These are phyloP conservation scores for Acer yangbiense DNA, from an alignment of 345 rosid genomes.

Conservation along the genomic window DNA sequence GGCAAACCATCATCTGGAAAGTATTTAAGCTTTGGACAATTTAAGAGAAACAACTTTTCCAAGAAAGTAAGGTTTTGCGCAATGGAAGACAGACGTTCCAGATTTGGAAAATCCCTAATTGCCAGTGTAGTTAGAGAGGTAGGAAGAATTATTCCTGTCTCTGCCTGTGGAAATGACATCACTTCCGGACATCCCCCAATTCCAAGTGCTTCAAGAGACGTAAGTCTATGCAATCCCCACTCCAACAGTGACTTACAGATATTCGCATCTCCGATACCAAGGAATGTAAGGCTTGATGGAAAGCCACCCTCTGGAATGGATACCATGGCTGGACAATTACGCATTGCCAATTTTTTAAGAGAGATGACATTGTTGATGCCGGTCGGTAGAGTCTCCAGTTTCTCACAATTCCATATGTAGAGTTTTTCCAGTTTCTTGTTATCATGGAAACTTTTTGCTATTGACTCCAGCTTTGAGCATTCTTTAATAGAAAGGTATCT, in stretches of 20 bases:
- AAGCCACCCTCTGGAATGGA: conserved; percentile 13
- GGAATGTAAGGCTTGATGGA: conserved; percentile 5
- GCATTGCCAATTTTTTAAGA: background rate
- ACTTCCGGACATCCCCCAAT: conserved; percentile 14
- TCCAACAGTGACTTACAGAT: conserved; percentile 3
- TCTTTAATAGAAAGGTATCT: background rate
- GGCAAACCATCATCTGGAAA: conserved; percentile 9
- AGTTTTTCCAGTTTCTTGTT: conserved; percentile 1
- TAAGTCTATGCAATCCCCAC: conserved; percentile 30
- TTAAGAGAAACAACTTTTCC: background rate
- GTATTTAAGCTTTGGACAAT: conserved; percentile 17
- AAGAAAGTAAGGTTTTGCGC: conserved; percentile 18
- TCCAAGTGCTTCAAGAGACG: conserved; percentile 7
- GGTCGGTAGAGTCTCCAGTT: background rate
- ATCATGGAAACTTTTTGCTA: conserved; percentile 5
- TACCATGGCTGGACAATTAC: background rate
- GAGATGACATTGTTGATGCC: conserved; percentile 11
- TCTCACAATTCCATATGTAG: background rate
- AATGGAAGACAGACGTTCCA: conserved; percentile 11
- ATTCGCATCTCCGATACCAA: no score
- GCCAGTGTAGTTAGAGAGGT: conserved; percentile 6
- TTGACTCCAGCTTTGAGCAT: conserved; percentile 8
- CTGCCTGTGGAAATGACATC: conserved; percentile 24
- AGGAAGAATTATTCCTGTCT: conserved; percentile 18
- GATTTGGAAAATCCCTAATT: conserved; percentile 19